Base-by-base conservation (phyloP, 1,139 yeast genomes). In the Saccharomycopsis crataegensis region DNA sequence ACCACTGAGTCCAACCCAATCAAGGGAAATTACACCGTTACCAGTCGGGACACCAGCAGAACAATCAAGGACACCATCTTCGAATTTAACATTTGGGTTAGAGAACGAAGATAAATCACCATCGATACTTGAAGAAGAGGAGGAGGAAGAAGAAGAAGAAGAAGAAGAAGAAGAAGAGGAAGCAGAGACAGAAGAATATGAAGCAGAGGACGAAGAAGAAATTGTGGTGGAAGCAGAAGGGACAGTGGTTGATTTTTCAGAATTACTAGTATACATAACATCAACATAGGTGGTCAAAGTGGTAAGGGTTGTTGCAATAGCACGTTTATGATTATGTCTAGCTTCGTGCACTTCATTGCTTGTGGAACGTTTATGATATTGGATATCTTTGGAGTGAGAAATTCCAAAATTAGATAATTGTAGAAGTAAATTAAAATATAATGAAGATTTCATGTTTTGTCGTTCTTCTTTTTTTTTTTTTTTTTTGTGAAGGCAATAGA, bases 11-110 rank as follows among this genome's bases (percentile, higher is more conserved):
- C 75, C 83, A 70, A 83, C 62, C 69, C 75, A 65, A 67, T 76
- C 75, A 54, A 83, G 72, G 52, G 85, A 69, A 65, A 84, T 73
- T 56, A 83, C 90, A 76, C 90, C 90, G 67, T 83, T 83, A 52
- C 90, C 90, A 50, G 80, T 70, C 59, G 85, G 87, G 71, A 84
- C 80, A 41, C 44, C 40, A 48, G 76, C 71, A 60, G 71, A 43
- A 75, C 91, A 84, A 58, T 76, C 70, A 62, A 79, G 67, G 52
- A 73, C 77, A 69, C 89, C 90, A 64, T 84, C 90, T 65, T 75
- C 67, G 68, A 84, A 84, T 49, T 70, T 71, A 56, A 67, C 72
- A 51, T 74, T 62, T 59, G 90, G 89, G 64, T 71, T 72, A 22
- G 72, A 64, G 66, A 71, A 83, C 49, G 76, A 69, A 22, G 71